Evolutionary conservation across 2,329 filamentous ascomycete species (phyloP).

Genomic region (Phyllosticta paracitricarpa): DNA sequence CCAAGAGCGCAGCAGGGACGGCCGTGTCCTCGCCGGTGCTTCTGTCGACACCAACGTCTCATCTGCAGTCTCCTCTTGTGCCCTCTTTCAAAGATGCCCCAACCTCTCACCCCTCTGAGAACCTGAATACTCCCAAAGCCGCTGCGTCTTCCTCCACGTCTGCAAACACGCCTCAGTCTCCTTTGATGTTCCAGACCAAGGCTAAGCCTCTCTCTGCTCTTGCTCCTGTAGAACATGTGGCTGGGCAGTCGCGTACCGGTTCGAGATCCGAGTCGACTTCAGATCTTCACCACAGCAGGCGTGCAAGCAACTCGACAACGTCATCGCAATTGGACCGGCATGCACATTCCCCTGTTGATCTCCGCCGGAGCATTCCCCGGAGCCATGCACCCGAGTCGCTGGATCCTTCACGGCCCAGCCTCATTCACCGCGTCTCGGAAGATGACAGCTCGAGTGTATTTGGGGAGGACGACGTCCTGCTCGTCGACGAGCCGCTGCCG

Average conservation of each 20-base stretch:
- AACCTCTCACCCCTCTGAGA: slow-evolving; percentile 16
- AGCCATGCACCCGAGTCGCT: slow-evolving; percentile 1
- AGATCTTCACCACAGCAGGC: not conserved
- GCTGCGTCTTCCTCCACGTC: slow-evolving; percentile 12
- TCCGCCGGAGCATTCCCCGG: slow-evolving; percentile 5
- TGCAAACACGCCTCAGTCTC: slow-evolving; percentile 22
- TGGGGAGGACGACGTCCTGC: slow-evolving; percentile 9
- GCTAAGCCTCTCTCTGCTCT: slow-evolving; percentile 21
- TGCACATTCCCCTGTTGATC: not conserved
- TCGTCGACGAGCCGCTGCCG: slow-evolving; percentile 8
- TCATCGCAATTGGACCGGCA: slow-evolving; percentile 6
- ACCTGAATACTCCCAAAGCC: slow-evolving; percentile 16
- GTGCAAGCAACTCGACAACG: slow-evolving; percentile 8
- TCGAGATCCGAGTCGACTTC: slow-evolving; percentile 8
- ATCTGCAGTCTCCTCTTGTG: slow-evolving; percentile 29
- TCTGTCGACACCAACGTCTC: slow-evolving; percentile 25
- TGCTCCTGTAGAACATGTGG: slow-evolving; percentile 10
- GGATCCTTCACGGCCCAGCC: not conserved
- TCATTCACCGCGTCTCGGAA: slow-evolving; percentile 4
- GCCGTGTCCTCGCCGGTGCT: slow-evolving; percentile 26
- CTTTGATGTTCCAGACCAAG: slow-evolving; percentile 17
- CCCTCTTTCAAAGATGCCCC: slow-evolving; percentile 25
- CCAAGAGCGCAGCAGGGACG: slow-evolving; percentile 22
- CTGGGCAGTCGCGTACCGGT: not conserved
- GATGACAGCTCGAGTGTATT: slow-evolving; percentile 9